Base-by-base conservation (phyloP, 371 early-diverging fungal genomes). In the Mortierella sp. region DNA sequence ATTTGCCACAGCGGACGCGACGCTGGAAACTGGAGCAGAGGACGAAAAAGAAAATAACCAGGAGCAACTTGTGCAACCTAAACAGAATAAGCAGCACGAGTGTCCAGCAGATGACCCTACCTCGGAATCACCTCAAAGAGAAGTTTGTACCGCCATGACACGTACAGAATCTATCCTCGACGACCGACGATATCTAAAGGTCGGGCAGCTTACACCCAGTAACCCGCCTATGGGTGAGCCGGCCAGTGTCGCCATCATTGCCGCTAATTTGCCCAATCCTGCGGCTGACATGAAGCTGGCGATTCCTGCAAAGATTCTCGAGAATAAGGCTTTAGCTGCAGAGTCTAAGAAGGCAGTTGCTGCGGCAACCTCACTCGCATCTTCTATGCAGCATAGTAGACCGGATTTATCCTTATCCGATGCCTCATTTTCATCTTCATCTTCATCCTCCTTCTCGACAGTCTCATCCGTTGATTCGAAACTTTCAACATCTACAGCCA, bases 161-260 rank as follows among this genome's bases (percentile, higher is more conserved):
- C 72, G 78, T 5, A 68, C 78, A 0, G 78, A 72, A 32, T 64
- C 78, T 17, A 66, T 72, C 37, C 62, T 77, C 28, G 78, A 69
- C 26, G 78, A 77, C 2, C 78, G 78, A n/a, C 64, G 76, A 10
- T 76, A 77, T 53, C 49, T 66, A 23, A 77, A 66, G 42, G 64
- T 62, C 6, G 78, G 72, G 0, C 72, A 72, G 54, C 29, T 72
- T 5, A 77, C 72, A 6, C 78, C 78, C 4, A 71, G 59, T 37
- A 72, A 77, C 47, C 78, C 78, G 7, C 78, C 78, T 0, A 40
- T 77, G 59, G 78, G 78, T 37, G 78, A 77, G 54, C 78, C 78
- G 6, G 62, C 72, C 19, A 55, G 61, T 35, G 78, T 77, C 8
- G 78, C 78, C 6, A 61, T 77, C 28, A 62, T 77, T 47, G 78